Percentiles rank a stretch among this genome's conserved stretches.
These are phyloP conservation scores for Westerdykella ornata DNA, from an alignment of 2,329 filamentous ascomycete genomes.

Conservation along the genomic window DNA sequence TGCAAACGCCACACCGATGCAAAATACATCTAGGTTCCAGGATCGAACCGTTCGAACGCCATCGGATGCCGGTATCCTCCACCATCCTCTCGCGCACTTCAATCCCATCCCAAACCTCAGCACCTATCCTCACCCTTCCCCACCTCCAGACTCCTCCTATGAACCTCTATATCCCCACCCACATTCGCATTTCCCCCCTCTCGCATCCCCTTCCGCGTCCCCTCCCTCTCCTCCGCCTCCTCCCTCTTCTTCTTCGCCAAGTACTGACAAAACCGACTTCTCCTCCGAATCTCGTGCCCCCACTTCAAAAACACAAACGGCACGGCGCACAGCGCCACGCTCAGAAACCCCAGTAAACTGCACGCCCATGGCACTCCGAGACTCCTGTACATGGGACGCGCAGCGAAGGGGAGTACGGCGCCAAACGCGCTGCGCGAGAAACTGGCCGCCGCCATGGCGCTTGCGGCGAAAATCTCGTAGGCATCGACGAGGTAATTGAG, in stretches of 20 bases:
- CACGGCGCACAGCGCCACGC: conserved; percentile 47
- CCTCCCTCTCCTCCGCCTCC: conserved; percentile 19
- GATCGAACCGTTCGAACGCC: no score
- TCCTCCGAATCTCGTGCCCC: conserved; percentile 48
- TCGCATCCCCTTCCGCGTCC: conserved; percentile 9
- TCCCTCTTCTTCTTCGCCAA: conserved; percentile 40
- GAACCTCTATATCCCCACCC: not conserved
- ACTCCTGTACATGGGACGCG: conserved; percentile 54
- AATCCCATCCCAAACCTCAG: not conserved
- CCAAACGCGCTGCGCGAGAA: conserved; percentile 74
- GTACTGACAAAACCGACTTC: conserved; percentile 57
- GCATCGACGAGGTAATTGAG: conserved; percentile 59
- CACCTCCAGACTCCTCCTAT: not conserved
- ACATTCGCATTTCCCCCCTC: conserved; percentile 1
- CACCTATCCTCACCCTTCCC: not conserved
- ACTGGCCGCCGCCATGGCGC: conserved; percentile 75
- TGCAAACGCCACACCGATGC: no score
- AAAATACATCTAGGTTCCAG: no score
- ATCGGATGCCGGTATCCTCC: no score
- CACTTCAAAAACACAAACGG: conserved; percentile 55
- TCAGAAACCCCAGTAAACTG: conserved; percentile 46
- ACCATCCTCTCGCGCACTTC: not conserved
- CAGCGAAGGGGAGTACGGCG: conserved; percentile 49
- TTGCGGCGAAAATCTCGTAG: conserved; percentile 68
- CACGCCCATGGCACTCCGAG: conserved; percentile 65